Conservation (phyloP, 176 grass and related monocot species). For the Carex pumila region DNA sequence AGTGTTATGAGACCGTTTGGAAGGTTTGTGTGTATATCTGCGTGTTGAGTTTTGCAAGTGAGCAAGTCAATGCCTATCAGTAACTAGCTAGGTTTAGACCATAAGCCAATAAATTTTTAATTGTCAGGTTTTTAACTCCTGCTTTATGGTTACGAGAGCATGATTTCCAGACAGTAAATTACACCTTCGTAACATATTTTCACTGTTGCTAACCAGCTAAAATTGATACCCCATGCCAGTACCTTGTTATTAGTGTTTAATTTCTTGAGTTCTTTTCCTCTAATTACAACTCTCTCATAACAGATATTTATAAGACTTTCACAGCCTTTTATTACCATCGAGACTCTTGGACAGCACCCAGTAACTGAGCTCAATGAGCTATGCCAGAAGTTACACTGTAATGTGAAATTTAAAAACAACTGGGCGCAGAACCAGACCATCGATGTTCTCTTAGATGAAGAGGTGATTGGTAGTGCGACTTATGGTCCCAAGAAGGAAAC, state of each 20-base stretch:
- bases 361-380: conserved; percentile 56
- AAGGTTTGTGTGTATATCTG: conserved; percentile 25
- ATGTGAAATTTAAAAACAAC: conserved; percentile 33
- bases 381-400: conserved; percentile 35
- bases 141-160: not conserved
- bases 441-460: conserved; percentile 45
- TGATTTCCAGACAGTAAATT: not conserved
- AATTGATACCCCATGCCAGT: not conserved
- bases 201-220: not conserved
- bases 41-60: not conserved
- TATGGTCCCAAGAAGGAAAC: conserved; percentile 61
- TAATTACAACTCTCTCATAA: not conserved
- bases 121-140: not conserved
- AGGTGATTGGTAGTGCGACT: conserved; percentile 30
- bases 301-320: conserved; percentile 56
- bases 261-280: not conserved
- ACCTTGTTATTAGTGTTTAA: not conserved
- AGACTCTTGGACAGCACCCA: conserved; percentile 60
- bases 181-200: not conserved
- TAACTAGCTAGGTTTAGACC: not conserved
- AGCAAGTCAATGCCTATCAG: too few species aligned
- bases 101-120: not conserved
- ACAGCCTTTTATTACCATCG: conserved; percentile 37
- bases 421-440: conserved; percentile 39
- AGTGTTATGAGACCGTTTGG: conserved; percentile 44